Percentiles rank a stretch among this genome's conserved stretches.
These are phyloP conservation scores for Lignosus rhinocerotis DNA, from an alignment of 1,284 basidiomycete genomes.

Conservation along the genomic window DNA sequence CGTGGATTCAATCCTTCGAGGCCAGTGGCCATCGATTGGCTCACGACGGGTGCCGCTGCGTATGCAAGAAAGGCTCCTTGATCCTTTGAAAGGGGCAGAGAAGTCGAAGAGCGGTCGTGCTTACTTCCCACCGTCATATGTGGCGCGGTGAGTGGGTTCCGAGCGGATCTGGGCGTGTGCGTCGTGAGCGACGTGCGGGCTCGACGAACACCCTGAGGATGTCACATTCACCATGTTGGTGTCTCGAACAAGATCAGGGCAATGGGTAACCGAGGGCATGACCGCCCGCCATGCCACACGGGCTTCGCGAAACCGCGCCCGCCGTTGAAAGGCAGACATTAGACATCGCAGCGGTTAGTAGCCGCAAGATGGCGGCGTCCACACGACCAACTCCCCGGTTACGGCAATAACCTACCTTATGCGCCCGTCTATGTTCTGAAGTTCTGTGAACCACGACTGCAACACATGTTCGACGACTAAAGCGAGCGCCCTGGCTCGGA, in stretches of 20 bases:
- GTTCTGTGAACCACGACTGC: background rate
- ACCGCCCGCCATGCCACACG: background rate
- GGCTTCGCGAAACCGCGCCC: background rate
- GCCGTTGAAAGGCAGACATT: background rate
- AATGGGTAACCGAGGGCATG: background rate
- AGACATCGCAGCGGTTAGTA: background rate
- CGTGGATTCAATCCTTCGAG: background rate
- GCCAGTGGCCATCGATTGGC: constrained; percentile 1
- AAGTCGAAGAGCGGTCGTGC: background rate
- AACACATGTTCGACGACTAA: background rate
- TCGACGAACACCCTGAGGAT: background rate
- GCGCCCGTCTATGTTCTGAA: background rate
- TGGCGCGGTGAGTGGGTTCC: background rate
- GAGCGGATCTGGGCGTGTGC: background rate
- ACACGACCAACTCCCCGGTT: background rate
- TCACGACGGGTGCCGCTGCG: background rate
- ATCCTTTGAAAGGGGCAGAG: background rate
- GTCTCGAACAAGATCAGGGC: background rate
- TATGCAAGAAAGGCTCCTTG: background rate
- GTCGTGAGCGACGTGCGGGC: background rate
- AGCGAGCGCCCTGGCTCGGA: constrained; percentile 10
- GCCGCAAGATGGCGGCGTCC: background rate
- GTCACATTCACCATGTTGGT: background rate
- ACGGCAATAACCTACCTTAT: constrained; percentile 1
- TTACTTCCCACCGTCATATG: constrained; percentile 1